A percentile compares a stretch with the other conserved stretches of the same genome.
Conservation (phyloP, 805 yeast genomes). For the Cyberlindnera meyerae region DNA sequence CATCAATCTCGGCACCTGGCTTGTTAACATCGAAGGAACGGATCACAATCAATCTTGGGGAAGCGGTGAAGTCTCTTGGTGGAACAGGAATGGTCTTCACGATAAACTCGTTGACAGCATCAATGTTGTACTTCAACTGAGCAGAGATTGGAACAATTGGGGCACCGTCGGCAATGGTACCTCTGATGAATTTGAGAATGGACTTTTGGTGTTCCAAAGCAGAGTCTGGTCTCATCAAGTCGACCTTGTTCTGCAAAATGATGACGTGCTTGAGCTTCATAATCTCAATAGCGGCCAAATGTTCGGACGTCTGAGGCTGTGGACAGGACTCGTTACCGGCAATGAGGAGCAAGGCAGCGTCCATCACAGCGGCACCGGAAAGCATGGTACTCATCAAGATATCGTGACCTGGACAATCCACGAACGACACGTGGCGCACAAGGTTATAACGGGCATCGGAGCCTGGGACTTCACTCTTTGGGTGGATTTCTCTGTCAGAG, state of each 20-base stretch:
- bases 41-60: constrained; percentile 93
- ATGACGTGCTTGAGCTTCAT: constrained; percentile 97
- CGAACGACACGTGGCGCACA: constrained; percentile 95
- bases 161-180: constrained; percentile 98
- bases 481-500: constrained; percentile 90
- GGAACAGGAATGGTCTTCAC: constrained; percentile 96
- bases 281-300: constrained; percentile 98
- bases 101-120: constrained; percentile 95
- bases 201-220: constrained; percentile 95
- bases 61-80: constrained; percentile 86
- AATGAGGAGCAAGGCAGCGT: constrained; percentile 91
- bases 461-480: constrained; percentile 84
- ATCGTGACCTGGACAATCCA: constrained; percentile 99
- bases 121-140: constrained; percentile 96
- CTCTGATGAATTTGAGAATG: constrained; percentile 86
- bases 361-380: constrained; percentile 99
- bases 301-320: constrained; percentile 99
- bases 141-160: constrained; percentile 99
- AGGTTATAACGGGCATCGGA: constrained; percentile 85
- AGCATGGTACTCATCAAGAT: constrained; percentile 99
- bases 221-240: constrained; percentile 94
- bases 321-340: constrained; percentile 99
- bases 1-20: constrained; percentile 97
- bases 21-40: constrained; percentile 98
- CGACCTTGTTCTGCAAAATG: constrained; percentile 96